phyloP scores from a whole-genome alignment of 2,329 filamentous ascomycete genomes.

The Magnaporthiopsis poae region DNA sequence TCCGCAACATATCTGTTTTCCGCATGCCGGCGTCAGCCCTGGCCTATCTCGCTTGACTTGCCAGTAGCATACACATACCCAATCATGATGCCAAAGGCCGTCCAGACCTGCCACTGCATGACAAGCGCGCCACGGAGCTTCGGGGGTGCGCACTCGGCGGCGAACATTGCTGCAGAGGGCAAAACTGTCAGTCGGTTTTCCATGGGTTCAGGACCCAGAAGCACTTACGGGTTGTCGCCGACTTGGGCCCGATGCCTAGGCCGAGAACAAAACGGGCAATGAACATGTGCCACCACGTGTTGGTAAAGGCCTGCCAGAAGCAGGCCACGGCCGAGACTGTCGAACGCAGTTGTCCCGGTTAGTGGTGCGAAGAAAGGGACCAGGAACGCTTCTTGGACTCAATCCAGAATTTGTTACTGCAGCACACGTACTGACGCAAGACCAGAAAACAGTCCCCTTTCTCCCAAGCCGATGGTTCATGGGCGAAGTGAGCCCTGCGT shows the following conservation, averaged over 20 bases:
- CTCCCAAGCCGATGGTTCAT: conserved; percentile 62
- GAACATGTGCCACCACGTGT: conserved; percentile 57
- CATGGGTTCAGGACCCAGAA: no score
- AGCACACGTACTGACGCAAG: conserved; percentile 35
- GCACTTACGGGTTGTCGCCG: conserved; percentile 48
- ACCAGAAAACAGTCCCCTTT: conserved; percentile 60
- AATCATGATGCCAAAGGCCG: conserved; percentile 21
- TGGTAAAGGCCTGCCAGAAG: conserved; percentile 39
- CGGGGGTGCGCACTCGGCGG: conserved; percentile 57
- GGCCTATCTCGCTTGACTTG: conserved; percentile 12
- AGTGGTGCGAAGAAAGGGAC: neutral
- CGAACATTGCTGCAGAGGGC: conserved; percentile 42
- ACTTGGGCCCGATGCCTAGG: conserved; percentile 61
- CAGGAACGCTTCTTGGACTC: no score
- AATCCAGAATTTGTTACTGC: neutral
- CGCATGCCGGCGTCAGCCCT: neutral
- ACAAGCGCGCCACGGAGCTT: conserved; percentile 57
- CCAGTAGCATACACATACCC: neutral
- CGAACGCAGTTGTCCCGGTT: neutral
- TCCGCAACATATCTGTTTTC: conserved; percentile 44
- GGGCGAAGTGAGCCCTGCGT: conserved; percentile 45
- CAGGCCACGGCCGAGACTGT: conserved; percentile 12
- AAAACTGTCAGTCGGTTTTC: no score
- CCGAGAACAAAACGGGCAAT: conserved; percentile 60
- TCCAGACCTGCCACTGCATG: conserved; percentile 47